Base-by-base conservation (phyloP, 768 basidiomycete genomes). In the Cubamyces lactineus region DNA sequence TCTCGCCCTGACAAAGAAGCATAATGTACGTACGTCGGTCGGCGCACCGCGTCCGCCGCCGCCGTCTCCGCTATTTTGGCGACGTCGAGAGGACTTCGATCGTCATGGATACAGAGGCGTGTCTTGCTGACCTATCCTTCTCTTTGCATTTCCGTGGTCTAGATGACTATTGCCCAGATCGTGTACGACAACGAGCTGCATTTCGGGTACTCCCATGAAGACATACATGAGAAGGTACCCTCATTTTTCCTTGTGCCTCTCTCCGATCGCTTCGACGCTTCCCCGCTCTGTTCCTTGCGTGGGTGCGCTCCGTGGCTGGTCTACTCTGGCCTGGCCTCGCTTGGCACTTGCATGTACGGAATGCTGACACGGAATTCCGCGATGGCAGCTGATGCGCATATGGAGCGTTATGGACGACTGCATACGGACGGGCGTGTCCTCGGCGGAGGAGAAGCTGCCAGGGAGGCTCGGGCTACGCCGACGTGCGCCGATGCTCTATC, bases 321-420 rank as follows among this genome's bases (percentile, higher is more conserved):
- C 54, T 45, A 38, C 42, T 48, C 57, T 39, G 24, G 57, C 40
- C 38, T 47, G 19, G 12, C 40, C 58, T 40, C 21, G 9, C n/a
- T 40, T 13, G 19, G 5, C 52, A 40, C 52, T 12, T 41, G 24
- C 28, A 45, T 55, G 41, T 43, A 43, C 28, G 47, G 13, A 24
- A 30, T 51, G 43, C 55, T 51, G 34, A 57, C 47, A 16, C 60
- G n/a, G 9, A 5, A 19, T 46, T 26, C 15, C 38, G 59, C 15
- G 49, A 56, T 61, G 48, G 21, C 52, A 77, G 78, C 81, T 92
- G 66, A 84, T 86, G 81, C 83, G 84, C 26, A 94, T 96, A 49
- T 96, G 94, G 94, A 70, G 78, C 56, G 92, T 94, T 5, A 97
- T 97, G 96, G 94, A 96, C 70, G 85, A 88, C 59, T 96, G 92